Conservation (phyloP, 129 eudicot genomes). For the Flaveria trinervia region DNA sequence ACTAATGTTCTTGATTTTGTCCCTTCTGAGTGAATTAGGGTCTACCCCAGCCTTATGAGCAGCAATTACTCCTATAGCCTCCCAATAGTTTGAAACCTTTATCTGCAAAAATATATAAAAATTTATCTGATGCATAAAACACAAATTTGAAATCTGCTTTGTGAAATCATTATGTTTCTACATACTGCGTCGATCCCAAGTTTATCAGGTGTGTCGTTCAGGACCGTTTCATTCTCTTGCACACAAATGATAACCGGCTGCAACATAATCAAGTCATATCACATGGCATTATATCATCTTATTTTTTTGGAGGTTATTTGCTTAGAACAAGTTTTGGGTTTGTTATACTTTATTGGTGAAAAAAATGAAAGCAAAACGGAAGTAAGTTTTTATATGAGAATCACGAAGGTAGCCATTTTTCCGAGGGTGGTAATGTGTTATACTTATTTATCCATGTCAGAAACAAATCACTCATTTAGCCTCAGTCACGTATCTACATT, state of each 20-base stretch:
- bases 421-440: not conserved
- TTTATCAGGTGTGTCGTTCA: slow-evolving; percentile 78
- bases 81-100: slow-evolving; percentile 94
- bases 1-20: slow-evolving; percentile 61
- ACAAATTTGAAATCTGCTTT: not conserved
- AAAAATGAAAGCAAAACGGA: not conserved
- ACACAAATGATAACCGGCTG: slow-evolving; percentile 93
- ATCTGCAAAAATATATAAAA: slow-evolving; percentile 46
- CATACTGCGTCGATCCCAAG: slow-evolving; percentile 72
- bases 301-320: not conserved
- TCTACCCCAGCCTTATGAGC: slow-evolving; percentile 96
- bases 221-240: slow-evolving; percentile 88
- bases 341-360: not conserved
- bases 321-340: not conserved
- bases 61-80: slow-evolving; percentile 91
- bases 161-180: not conserved
- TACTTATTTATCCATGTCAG: not conserved
- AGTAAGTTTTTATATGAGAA: not conserved
- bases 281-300: not conserved
- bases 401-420: not conserved
- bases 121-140: not conserved
- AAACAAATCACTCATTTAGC: not conserved
- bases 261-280: slow-evolving; percentile 17
- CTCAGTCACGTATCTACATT: not conserved
- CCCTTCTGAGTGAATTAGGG: slow-evolving; percentile 75